A percentile compares a stretch with the other conserved stretches of the same genome.
Conservation (phyloP, 768 basidiomycete species). For the Naematelia encephala region DNA sequence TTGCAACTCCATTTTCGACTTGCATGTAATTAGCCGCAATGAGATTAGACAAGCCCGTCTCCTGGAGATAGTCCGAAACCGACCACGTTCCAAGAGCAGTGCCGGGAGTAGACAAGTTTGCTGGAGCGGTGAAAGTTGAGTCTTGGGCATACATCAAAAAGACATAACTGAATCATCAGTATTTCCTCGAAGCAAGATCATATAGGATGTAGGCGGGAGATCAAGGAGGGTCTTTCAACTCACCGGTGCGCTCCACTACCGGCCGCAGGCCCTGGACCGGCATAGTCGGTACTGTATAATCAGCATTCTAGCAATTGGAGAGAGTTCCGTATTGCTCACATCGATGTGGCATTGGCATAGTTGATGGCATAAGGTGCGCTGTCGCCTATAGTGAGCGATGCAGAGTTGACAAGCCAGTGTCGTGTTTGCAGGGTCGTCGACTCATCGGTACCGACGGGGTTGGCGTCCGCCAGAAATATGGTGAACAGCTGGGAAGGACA, state of each 20-base stretch:
- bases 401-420: conserved; percentile 77
- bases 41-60: conserved; percentile 59
- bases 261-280: conserved; percentile 65
- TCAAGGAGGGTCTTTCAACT: no score
- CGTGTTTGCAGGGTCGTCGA: conserved; percentile 56
- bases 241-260: conserved; percentile 74
- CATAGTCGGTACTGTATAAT: conserved; percentile 60
- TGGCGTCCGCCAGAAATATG: conserved; percentile 72
- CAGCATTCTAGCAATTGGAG: neutral
- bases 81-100: conserved; percentile 60
- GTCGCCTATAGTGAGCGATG: conserved; percentile 34
- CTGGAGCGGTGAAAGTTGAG: conserved; percentile 61
- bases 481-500: conserved; percentile 55
- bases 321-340: conserved; percentile 40
- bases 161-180: conserved; percentile 58
- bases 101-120: conserved; percentile 57
- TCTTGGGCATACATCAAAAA: conserved; percentile 67
- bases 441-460: conserved; percentile 62
- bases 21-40: conserved; percentile 71
- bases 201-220: no score
- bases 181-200: no score
- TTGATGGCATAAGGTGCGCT: conserved; percentile 36
- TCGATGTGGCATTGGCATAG: conserved; percentile 40
- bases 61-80: conserved; percentile 60
- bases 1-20: conserved; percentile 67